These are phyloP conservation scores for Hericium coralloides DNA, from an alignment of 768 basidiomycete species.

Conservation along the genomic window DNA sequence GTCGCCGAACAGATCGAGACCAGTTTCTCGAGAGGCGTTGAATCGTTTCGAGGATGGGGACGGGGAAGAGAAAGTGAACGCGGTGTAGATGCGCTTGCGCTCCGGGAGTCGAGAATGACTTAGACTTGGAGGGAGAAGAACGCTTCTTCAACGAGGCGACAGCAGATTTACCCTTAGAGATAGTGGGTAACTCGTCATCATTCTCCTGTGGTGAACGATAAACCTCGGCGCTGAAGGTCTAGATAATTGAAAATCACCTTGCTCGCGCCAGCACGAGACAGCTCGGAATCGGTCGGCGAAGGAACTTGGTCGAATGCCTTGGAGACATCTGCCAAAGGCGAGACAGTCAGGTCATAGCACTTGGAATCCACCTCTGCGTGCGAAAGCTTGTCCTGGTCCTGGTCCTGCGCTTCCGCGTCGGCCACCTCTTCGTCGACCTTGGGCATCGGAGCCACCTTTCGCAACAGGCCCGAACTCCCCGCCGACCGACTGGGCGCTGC, in stretches of 20 bases:
- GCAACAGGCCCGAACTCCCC: background rate
- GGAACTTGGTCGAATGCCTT: constrained; percentile 45
- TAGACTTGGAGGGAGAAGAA: background rate
- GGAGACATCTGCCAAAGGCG: constrained; percentile 70
- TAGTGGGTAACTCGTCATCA: constrained; percentile 3
- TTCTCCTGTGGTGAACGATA: background rate
- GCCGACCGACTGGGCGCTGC: constrained; percentile 11
- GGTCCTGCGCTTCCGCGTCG: constrained; percentile 47
- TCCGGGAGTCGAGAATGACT: constrained; percentile 64
- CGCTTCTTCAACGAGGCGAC: constrained; percentile 3
- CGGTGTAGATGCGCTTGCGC: constrained; percentile 59
- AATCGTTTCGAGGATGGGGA: constrained; percentile 51
- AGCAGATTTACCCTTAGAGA: background rate
- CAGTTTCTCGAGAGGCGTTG: constrained; percentile 17
- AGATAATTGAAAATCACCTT: background rate
- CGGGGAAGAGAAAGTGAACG: constrained; percentile 75
- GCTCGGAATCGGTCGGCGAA: background rate
- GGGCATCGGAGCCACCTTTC: background rate
- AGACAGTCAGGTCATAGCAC: constrained; percentile 73
- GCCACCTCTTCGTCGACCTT: constrained; percentile 41
- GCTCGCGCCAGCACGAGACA: background rate
- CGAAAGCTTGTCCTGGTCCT: constrained; percentile 31
- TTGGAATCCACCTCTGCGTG: constrained; percentile 60
- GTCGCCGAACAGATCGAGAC: constrained; percentile 16
- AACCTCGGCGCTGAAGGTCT: background rate